phyloP scores from a whole-genome alignment of 2,329 filamentous ascomycete genomes.

The Claviceps spartinae region DNA sequence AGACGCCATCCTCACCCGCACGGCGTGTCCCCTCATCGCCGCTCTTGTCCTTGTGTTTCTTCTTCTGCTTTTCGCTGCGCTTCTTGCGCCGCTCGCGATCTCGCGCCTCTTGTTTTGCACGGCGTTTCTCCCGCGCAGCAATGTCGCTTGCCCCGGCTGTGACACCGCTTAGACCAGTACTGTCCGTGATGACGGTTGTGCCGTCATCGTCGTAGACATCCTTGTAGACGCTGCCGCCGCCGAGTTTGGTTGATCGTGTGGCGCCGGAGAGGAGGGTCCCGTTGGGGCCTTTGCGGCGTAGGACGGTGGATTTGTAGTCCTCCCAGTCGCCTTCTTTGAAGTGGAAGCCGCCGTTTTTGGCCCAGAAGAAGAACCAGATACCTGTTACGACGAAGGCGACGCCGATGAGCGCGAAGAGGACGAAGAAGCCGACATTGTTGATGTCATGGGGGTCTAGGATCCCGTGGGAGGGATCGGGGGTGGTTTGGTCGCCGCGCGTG shows the following conservation, averaged over 20 bases:
- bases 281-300: conserved; percentile 79
- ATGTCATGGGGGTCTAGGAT: conserved; percentile 41
- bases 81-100: conserved; percentile 23
- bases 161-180: conserved; percentile 36
- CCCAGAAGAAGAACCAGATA: conserved; percentile 99
- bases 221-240: conserved; percentile 76
- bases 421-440: conserved; percentile 62
- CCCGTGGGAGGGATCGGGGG: conserved; percentile 30
- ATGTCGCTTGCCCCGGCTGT: conserved; percentile 45
- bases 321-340: conserved; percentile 87
- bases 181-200: conserved; percentile 32
- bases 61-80: conserved; percentile 2
- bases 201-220: conserved; percentile 43
- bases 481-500: conserved; percentile 14
- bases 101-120: conserved; percentile 37
- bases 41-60: conserved; percentile 11
- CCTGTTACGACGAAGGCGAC: conserved; percentile 57
- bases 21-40: conserved; percentile 30
- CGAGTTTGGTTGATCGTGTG: conserved; percentile 68
- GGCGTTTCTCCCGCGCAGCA: conserved; percentile 39
- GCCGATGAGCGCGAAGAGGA: conserved; percentile 74
- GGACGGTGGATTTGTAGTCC: conserved; percentile 91
- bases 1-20: conserved; percentile 43
- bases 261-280: conserved; percentile 74
- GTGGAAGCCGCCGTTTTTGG: conserved; percentile 86